phyloP scores from a whole-genome alignment of 2,329 filamentous ascomycete genomes.

The Talaromyces piceae region DNA sequence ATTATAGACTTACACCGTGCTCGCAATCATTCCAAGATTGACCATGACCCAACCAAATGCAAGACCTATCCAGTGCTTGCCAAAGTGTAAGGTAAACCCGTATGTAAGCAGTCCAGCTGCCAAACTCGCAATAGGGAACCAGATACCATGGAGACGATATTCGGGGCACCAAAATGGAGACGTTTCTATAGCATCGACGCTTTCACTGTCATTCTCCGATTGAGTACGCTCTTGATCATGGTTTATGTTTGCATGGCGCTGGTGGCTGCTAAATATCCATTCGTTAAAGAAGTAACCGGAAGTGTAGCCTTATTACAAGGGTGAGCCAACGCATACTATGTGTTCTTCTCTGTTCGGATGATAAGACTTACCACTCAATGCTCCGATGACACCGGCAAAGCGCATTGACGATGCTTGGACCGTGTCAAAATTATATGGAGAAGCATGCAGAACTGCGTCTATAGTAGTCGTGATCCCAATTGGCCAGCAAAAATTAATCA shows the following conservation, averaged over 20 bases:
- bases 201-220: not conserved
- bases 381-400: constrained; percentile 30
- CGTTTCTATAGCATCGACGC: not conserved
- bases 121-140: constrained; percentile 25
- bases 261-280: constrained; percentile 22
- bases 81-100: constrained; percentile 27
- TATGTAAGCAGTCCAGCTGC: constrained; percentile 26
- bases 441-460: constrained; percentile 25
- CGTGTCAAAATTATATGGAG: constrained; percentile 28
- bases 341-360: not conserved
- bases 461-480: constrained; percentile 33
- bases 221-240: not conserved
- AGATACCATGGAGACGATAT: constrained; percentile 30
- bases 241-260: constrained; percentile 5
- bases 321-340: not conserved
- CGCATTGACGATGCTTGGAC: constrained; percentile 30
- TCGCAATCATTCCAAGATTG: constrained; percentile 29
- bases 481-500: constrained; percentile 33
- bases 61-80: constrained; percentile 30
- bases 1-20: constrained; percentile 23
- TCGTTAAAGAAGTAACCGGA: constrained; percentile 31
- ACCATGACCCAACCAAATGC: constrained; percentile 33
- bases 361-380: constrained; percentile 19
- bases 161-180: constrained; percentile 21
- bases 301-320: constrained; percentile 18